A percentile compares a stretch with the other conserved stretches of the same genome.
Evolutionary conservation across 257 asterid genomes (phyloP).

Genomic region (Ilex asprella): DNA sequence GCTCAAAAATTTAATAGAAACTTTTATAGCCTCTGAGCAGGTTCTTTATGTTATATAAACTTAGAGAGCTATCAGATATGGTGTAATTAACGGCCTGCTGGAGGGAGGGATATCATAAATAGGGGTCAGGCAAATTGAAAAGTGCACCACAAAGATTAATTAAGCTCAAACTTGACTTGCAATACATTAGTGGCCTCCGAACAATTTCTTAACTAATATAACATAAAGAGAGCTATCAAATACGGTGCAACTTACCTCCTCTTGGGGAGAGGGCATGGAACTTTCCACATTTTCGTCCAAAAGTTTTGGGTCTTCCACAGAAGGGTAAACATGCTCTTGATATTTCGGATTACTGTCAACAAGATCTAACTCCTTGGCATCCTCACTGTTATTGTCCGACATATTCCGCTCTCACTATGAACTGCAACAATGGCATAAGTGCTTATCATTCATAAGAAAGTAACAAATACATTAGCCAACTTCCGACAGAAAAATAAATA

Average conservation of each 20-base stretch:
- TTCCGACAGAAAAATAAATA: too few species aligned
- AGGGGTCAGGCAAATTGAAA: neutral
- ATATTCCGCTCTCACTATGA: constrained; percentile 4
- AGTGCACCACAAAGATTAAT: neutral
- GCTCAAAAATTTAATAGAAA: neutral
- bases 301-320: constrained; percentile 18
- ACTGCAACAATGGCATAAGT: neutral
- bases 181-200: neutral
- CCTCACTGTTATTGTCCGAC: constrained; percentile 27
- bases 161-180: neutral
- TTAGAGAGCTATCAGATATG: too few species aligned
- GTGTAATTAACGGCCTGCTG: too few species aligned
- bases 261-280: constrained; percentile 21
- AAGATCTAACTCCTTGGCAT: constrained; percentile 13
- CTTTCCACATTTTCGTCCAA: constrained; percentile 14
- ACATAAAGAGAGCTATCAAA: neutral
- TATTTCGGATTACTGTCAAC: constrained; percentile 18
- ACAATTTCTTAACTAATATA: neutral
- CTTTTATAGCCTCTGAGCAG: too few species aligned
- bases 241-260: constrained; percentile 26
- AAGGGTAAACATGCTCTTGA: constrained; percentile 22
- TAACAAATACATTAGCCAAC: too few species aligned
- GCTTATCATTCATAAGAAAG: neutral
- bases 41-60: too few species aligned
- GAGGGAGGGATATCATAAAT: too few species aligned